These are phyloP conservation scores for Penicillium mononematosum DNA, from an alignment of 495 filamentous ascomycete genomes.

Conservation along the genomic window DNA sequence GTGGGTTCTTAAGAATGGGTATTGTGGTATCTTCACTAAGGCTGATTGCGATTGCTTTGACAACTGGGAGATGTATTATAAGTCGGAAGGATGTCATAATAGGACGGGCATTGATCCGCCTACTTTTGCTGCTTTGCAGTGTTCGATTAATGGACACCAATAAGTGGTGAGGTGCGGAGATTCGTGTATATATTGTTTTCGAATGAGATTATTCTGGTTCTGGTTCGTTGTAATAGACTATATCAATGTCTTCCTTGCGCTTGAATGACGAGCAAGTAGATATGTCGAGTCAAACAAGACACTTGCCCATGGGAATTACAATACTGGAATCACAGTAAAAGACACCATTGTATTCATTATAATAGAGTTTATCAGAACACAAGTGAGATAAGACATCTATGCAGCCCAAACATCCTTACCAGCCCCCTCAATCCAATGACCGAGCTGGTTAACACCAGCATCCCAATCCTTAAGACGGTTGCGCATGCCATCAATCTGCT, in stretches of 20 bases:
- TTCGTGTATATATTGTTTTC: background rate
- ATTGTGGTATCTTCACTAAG: background rate
- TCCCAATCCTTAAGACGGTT: slow-evolving; percentile 88
- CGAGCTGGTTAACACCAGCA: slow-evolving; percentile 87
- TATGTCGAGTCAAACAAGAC: background rate
- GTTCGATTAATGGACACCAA: background rate
- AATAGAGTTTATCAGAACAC: slow-evolving; percentile 20
- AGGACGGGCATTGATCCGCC: background rate
- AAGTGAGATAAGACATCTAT: slow-evolving; percentile 39
- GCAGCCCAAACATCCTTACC: slow-evolving; percentile 91
- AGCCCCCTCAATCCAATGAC: slow-evolving; percentile 88
- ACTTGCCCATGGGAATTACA: background rate
- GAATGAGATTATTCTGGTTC: background rate
- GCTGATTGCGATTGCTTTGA: slow-evolving; percentile 3
- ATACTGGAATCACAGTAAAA: slow-evolving; percentile 14
- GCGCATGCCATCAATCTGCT: slow-evolving; percentile 94
- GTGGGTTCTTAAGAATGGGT: background rate
- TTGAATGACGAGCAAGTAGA: background rate
- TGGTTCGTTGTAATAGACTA: background rate
- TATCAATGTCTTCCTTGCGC: background rate
- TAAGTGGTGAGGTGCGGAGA: background rate
- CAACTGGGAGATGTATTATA: background rate
- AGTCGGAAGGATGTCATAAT: background rate
- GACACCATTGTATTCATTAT: slow-evolving; percentile 31
- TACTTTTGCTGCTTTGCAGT: background rate